Percentiles rank a stretch among this genome's conserved stretches.
These are phyloP conservation scores for Ziziphus jujuba DNA, from an alignment of 306 rosid species.

Conservation along the genomic window DNA sequence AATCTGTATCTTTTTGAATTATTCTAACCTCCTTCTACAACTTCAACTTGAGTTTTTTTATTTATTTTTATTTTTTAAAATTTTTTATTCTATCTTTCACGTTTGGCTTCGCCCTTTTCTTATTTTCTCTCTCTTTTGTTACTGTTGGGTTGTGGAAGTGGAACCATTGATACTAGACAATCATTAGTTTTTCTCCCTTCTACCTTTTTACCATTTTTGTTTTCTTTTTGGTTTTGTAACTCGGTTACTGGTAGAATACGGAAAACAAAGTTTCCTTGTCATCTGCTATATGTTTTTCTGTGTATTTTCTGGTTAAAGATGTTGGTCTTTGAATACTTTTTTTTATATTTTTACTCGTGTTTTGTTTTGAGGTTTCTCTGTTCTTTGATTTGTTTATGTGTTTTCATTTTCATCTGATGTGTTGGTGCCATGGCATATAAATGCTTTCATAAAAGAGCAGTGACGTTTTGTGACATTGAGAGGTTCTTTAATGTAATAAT, in stretches of 20 bases:
- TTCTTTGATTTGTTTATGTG: conserved; percentile 10
- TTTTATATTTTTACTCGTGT: background rate
- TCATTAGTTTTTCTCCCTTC: background rate
- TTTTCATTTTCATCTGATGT: conserved; percentile 36
- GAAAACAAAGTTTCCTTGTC: conserved; percentile 7
- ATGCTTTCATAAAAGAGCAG: conserved; percentile 24
- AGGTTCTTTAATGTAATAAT: conserved; percentile 24
- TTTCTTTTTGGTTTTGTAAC: background rate
- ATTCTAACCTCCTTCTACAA: too few relatives aligned
- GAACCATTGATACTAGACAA: too few relatives aligned
- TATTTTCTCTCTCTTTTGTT: too few relatives aligned
- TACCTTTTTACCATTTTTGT: background rate
- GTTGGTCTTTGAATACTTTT: background rate
- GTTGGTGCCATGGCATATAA: conserved; percentile 22
- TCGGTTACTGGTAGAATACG: background rate
- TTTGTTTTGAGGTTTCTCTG: conserved; percentile 10
- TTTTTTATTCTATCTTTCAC: background rate
- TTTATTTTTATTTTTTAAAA: background rate
- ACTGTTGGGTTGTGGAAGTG: too few relatives aligned
- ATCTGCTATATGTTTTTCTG: conserved; percentile 2
- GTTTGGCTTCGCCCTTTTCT: too few relatives aligned
- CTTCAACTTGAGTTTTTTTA: background rate
- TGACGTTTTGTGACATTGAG: conserved; percentile 39
- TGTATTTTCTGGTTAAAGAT: conserved; percentile 9
- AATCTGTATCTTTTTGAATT: background rate